Evolutionary conservation across 2,329 filamentous ascomycete genomes (phyloP), one percentile per base, ranked within the genome.

Genomic region (Chaetomium sp.): DNA sequence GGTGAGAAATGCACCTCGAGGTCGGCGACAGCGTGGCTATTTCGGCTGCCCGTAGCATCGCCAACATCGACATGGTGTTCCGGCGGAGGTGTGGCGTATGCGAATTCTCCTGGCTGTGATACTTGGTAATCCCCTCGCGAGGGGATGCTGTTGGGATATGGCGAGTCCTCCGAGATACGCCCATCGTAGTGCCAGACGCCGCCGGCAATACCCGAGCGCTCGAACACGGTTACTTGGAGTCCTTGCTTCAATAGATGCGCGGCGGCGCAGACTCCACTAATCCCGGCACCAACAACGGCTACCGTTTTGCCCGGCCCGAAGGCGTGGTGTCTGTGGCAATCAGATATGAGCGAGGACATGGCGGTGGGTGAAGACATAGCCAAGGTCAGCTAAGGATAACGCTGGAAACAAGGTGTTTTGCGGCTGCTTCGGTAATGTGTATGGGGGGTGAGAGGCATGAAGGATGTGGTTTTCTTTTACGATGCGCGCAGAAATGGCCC

Each of bases 261-360:
- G 0, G 78, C 77, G 0, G 78, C 68, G 8, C 70, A 74, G 3
- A 80, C 77, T 1, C 78, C 78, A 54, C 77, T 79, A 25, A 79
- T 76, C 1, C 78, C 78, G 5, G 78, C 76, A 4, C 78, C 78
- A 45, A 80, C 71, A 1, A 80, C 75, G 0, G 77, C 78, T 0
- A 79, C 77, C 10, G 58, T 64, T 23, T 51, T 58, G 38, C 61
- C 64, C 5, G 38, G 54, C 5, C 53, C 68, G 31, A 69, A 69
- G 8, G 47, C n/a, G 29, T 90, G 19, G 80, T 77, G 0, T 81
- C 88, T 3, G 4, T 35, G n/a, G 23, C 35, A 10, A n/a, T 7
- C 38, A 2, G 6, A 5, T 12, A 23, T 16, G 1, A 27, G 12
- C 4, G 21, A 10, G 27, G 59, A 49, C n/a, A n/a, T n/a, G n/a